Percentiles rank a stretch among this genome's conserved stretches.
These are phyloP conservation scores for Microcos paniculata DNA, from an alignment of 345 rosid genomes.

Conservation along the genomic window DNA sequence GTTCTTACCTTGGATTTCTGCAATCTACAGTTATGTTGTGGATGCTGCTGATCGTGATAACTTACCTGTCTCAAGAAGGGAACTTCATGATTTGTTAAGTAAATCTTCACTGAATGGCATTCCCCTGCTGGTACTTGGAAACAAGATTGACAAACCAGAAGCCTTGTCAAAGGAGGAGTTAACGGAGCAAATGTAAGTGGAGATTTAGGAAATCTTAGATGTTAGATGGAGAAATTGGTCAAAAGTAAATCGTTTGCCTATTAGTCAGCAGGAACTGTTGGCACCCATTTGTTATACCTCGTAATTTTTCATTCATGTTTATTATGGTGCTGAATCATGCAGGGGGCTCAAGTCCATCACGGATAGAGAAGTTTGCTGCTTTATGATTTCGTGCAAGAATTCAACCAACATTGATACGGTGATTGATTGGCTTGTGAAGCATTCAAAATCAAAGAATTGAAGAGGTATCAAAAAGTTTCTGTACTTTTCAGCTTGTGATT, in stretches of 20 bases:
- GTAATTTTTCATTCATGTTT: background rate
- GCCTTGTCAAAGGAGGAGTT: constrained; percentile 57
- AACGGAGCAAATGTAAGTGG: constrained; percentile 54
- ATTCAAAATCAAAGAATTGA: constrained; percentile 66
- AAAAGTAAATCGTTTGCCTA: constrained; percentile 3
- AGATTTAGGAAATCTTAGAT: background rate
- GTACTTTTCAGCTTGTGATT: constrained; percentile 9
- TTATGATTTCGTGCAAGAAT: constrained; percentile 76
- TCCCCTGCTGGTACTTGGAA: constrained; percentile 69
- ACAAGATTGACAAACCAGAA: constrained; percentile 71
- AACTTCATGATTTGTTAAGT: constrained; percentile 71
- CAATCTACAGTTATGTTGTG: constrained; percentile 54
- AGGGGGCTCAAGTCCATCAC: constrained; percentile 63
- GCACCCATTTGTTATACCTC: no score
- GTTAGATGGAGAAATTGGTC: background rate
- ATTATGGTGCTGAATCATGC: constrained; percentile 1
- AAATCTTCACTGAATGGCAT: constrained; percentile 62
- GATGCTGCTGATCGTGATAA: constrained; percentile 74
- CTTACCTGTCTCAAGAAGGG: constrained; percentile 56
- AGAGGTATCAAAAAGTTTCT: background rate
- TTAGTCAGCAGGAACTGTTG: background rate
- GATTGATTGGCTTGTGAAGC: constrained; percentile 74
- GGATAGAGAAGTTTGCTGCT: constrained; percentile 66
- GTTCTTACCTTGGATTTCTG: constrained; percentile 15
- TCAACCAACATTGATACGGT: constrained; percentile 67